Conservation (phyloP, 768 basidiomycete species). For the Auriscalpium orientale region DNA sequence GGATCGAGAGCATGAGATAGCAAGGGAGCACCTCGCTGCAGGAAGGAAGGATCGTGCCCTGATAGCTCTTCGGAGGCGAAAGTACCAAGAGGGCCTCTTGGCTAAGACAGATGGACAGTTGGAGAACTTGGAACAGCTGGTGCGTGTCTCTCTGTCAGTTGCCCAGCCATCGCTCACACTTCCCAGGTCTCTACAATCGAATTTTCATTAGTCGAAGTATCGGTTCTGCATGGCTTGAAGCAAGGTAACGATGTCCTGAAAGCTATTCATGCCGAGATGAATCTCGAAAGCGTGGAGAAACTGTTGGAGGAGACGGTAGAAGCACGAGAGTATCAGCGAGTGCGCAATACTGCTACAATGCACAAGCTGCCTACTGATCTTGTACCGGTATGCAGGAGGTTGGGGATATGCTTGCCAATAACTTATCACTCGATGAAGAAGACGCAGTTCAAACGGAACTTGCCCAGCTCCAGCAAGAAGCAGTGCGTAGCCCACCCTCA, state of each 20-base stretch:
- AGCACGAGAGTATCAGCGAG: constrained; percentile 86
- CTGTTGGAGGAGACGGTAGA: constrained; percentile 90
- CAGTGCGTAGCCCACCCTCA: constrained; percentile 33
- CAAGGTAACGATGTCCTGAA: constrained; percentile 92
- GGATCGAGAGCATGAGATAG: constrained; percentile 84
- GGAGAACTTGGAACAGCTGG: constrained; percentile 82
- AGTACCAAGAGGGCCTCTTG: constrained; percentile 88
- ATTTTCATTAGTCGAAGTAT: constrained; percentile 89
- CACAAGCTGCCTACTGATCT: too few species aligned
- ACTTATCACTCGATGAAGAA: constrained; percentile 83
- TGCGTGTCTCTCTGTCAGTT: constrained; percentile 28
- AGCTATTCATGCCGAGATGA: constrained; percentile 92
- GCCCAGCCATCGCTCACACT: neutral
- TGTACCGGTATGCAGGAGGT: constrained; percentile 61
- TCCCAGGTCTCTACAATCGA: constrained; percentile 90
- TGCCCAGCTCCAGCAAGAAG: constrained; percentile 52
- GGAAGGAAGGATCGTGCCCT: constrained; percentile 86
- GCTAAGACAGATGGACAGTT: constrained; percentile 86
- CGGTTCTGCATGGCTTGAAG: constrained; percentile 85
- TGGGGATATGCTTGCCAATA: constrained; percentile 75
- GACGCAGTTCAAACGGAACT: constrained; percentile 89
- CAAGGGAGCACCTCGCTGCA: constrained; percentile 67
- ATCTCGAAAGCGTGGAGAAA: constrained; percentile 86
- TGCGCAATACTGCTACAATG: constrained; percentile 24
- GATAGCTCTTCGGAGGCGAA: constrained; percentile 80